Evolutionary conservation across 2,329 filamentous ascomycete species (phyloP), one percentile per base, ranked within the genome.

Genomic region (Sarocladium brachiariae): DNA sequence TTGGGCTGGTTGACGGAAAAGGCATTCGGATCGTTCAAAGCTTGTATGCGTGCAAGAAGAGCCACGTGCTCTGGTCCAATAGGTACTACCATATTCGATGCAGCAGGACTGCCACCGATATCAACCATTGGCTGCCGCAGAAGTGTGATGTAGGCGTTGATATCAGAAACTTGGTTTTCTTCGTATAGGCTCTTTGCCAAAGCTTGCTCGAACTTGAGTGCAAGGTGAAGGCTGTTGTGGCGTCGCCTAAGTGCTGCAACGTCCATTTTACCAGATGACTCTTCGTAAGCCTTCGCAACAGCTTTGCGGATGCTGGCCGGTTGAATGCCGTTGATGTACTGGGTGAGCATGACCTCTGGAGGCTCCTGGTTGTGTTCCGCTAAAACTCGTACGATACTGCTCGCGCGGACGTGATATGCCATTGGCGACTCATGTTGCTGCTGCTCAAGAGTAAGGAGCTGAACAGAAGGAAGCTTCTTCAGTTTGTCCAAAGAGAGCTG

Each of bases 181-280:
- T 66, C 59, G 55, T 80, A 84, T 1, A 73, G 50, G 10, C 68
- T 65, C 30, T 73, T 74, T 18, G 71, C 68, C 2, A 83, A 57
- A 2, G 77, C 78, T 52, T 66, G 70, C 56, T 81, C 74, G 51
- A 82, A 77, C 46, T 83, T 77, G 19, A 64, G 59, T 4, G 74
- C 78, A 24, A 84, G 70, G 56, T 83, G 75, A 14, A 83, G 61
- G 47, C 69, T 71, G 59, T 77, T 77, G 62, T 84, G 81, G 31
- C 67, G 68, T 50, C 70, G 70, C 2, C 71, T 68, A 5, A 78
- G 62, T 2, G 68, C 68, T 16, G 64, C 65, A 14, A 83, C 58
- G 2, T 57, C 54, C n/a, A 30, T 24, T 19, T 13, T 45, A 3
- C n/a, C 4, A 6, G 34, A 41, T n/a, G 48, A 51, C 6, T 57